Evolutionary conservation across 2,329 filamentous ascomycete species (phyloP).

Genomic region (Trichoderma sp.): DNA sequence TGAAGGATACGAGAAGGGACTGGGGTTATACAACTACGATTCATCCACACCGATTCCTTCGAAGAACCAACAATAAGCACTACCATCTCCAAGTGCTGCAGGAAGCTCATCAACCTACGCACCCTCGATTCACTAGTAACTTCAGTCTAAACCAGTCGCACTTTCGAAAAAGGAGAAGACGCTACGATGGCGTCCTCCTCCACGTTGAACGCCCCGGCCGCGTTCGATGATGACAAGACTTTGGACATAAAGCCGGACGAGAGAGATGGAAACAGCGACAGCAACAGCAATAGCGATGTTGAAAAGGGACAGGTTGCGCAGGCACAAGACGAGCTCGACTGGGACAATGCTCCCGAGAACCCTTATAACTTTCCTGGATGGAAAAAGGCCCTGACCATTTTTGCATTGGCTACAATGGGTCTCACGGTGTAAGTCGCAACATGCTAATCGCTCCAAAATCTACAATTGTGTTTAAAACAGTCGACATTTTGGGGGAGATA

Average conservation of each 20-base stretch:
- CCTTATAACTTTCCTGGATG: constrained; percentile 52
- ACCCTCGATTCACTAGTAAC: not conserved
- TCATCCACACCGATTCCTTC: not conserved
- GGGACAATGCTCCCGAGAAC: constrained; percentile 35
- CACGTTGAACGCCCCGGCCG: not conserved
- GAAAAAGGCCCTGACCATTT: constrained; percentile 43
- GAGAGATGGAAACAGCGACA: constrained; percentile 1
- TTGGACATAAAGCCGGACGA: not conserved
- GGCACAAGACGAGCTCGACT: not conserved
- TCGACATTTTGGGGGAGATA: not conserved
- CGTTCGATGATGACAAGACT: constrained; percentile 1
- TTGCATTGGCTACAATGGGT: constrained; percentile 41
- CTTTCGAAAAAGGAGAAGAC: not conserved
- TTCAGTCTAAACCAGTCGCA: not conserved
- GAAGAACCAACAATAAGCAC: not conserved
- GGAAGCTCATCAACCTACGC: not conserved
- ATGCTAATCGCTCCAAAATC: not conserved
- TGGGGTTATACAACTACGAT: not conserved
- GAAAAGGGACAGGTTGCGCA: constrained; percentile 5
- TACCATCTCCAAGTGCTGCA: not conserved
- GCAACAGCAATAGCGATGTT: constrained; percentile 10
- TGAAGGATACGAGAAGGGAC: not conserved
- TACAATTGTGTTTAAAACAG: not conserved
- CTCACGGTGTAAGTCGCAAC: constrained; percentile 43
- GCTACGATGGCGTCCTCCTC: not conserved